Evolutionary conservation across 1,284 basidiomycete species (phyloP), one percentile per base, ranked within the genome.

Genomic region (Cryptococcus wingfieldii): DNA sequence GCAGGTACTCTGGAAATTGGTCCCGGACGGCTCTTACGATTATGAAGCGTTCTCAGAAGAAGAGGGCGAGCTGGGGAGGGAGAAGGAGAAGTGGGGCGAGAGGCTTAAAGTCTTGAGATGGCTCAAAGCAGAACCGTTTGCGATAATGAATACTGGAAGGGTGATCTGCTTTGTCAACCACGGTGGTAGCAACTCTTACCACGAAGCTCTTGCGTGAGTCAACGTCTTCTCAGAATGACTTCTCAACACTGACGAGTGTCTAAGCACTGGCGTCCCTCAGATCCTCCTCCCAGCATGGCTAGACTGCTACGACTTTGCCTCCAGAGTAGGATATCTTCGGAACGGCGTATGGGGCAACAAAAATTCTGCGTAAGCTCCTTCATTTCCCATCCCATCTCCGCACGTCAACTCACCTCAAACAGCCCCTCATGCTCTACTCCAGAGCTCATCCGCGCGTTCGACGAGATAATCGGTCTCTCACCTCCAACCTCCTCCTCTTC

Each of bases 121-220:
- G 65, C 51, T 67, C 2, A 42, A 62, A 19, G 50, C 53, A 10
- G 62, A 65, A 42, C 62, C 60, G 18, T n/a, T 58, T 12, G 42
- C 57, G 14, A 54, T 68, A 9, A 28, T 68, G 19, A 34, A 44
- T 18, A 63, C 53, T 5, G 65, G 65, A 10, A 54, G 61, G n/a
- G 50, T 68, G 2, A 46, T 53, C n/a, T 59, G 61, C 34, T 51
- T 57, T 23, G 56, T 68, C 18, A 60, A 60, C 54, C 66, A 68
- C 43, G 66, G 64, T 16, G 66, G 66, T 0, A 66, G 66, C 46
- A 68, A 68, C 44, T 66, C 64, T 25, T 68, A 66, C 42, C 66
- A 68, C 42, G 66, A 68, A 53, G 64, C 55, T 18, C 37, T 68
- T 13, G 50, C 51, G 65, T 67, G 56, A 65, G 65, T 65, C 8